phyloP scores from a whole-genome alignment of 2,329 filamentous ascomycete genomes.

The Arthrobotrys entomopaga region DNA sequence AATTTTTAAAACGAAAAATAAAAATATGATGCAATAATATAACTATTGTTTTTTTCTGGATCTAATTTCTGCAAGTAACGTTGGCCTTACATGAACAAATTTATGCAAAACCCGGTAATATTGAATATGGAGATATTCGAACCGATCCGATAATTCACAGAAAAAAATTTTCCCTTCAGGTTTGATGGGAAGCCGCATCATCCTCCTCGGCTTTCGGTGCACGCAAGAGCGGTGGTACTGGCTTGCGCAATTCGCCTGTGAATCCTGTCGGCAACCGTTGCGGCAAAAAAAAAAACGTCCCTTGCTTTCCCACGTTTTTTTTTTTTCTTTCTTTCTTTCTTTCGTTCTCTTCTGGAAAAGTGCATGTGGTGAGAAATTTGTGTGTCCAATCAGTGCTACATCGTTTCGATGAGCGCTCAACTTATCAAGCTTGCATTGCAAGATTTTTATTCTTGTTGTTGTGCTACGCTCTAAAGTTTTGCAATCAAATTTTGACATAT shows the following conservation, averaged over 20 bases:
- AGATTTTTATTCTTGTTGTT: not conserved
- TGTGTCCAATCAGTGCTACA: too few relatives aligned
- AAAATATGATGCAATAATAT: constrained; percentile 26
- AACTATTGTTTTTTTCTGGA: too few relatives aligned
- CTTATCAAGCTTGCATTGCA: not conserved
- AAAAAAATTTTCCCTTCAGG: not conserved
- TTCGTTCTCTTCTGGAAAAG: not conserved
- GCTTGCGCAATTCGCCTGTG: constrained; percentile 29
- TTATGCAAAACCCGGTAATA: not conserved
- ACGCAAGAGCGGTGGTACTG: constrained; percentile 9
- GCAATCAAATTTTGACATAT: constrained; percentile 2
- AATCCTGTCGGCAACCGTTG: constrained; percentile 12
- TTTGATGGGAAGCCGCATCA: constrained; percentile 18
- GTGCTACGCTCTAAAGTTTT: not conserved
- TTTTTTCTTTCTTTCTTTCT: too few relatives aligned
- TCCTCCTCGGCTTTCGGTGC: constrained; percentile 21
- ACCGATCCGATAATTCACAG: constrained; percentile 15
- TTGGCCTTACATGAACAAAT: not conserved
- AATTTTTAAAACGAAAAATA: too few relatives aligned
- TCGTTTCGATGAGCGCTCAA: not conserved
- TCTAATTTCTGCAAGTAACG: constrained; percentile 5
- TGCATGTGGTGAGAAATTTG: not conserved
- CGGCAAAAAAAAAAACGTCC: constrained; percentile 13
- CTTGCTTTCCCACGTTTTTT: constrained; percentile 39
- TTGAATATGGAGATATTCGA: constrained; percentile 8